Evolutionary conservation across 164 flowering plant genomes (phyloP).

Genomic region (Macadamia integrifolia): DNA sequence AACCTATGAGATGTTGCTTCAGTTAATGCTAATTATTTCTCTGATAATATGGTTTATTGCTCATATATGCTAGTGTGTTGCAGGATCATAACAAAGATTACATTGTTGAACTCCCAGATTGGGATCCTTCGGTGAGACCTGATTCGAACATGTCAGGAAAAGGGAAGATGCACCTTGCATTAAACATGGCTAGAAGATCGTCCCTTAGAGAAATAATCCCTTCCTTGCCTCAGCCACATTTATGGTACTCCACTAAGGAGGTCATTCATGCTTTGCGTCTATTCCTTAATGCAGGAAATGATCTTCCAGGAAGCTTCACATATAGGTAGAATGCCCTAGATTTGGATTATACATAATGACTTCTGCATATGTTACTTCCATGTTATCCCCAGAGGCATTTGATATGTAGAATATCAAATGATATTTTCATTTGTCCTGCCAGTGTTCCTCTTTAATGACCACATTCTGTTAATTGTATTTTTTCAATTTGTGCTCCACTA

Average conservation of each 20-base stretch:
- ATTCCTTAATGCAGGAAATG: conserved; percentile 63
- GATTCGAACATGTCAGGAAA: conserved; percentile 14
- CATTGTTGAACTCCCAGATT: conserved; percentile 83
- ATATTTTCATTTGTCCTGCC: not conserved
- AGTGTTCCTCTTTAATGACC: not conserved
- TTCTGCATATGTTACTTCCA: too few species aligned
- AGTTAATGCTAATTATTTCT: not conserved
- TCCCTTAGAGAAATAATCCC: conserved; percentile 35
- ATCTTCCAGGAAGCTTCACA: conserved; percentile 62
- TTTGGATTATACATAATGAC: not conserved
- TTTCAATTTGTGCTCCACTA: too few species aligned
- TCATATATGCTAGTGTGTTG: conserved; percentile 8
- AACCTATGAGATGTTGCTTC: not conserved
- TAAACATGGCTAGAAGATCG: conserved; percentile 35
- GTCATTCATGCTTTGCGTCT: conserved; percentile 56
- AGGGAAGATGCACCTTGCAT: conserved; percentile 14
- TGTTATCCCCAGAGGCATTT: not conserved
- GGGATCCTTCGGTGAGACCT: conserved; percentile 60
- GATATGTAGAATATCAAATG: not conserved
- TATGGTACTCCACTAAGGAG: conserved; percentile 74
- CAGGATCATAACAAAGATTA: conserved; percentile 93
- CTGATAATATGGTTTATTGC: not conserved
- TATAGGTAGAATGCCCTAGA: conserved; percentile 46
- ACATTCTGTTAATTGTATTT: not conserved
- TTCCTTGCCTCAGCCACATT: conserved; percentile 60